A percentile compares a stretch with the other conserved stretches of the same genome.
Evolutionary conservation across 805 yeast genomes (phyloP).

Genomic region (Suhomyces pyralidae): DNA sequence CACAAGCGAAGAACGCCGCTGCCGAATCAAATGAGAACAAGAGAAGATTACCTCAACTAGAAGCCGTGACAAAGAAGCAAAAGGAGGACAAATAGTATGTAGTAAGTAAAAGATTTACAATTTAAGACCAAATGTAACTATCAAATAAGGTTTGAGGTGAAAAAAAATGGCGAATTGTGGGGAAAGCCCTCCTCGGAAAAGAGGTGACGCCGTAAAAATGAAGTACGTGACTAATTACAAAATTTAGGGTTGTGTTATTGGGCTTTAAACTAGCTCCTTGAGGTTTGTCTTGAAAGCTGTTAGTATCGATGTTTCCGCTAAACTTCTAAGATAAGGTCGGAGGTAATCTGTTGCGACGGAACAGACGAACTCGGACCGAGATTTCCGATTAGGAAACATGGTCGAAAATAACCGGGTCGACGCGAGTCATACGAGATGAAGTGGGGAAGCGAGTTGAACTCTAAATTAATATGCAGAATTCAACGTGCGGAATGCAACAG

Average conservation of each 20-base stretch:
- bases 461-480: not conserved
- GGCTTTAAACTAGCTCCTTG: not conserved
- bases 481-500: not conserved
- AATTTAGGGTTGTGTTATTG: not conserved
- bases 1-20: not conserved
- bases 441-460: not conserved
- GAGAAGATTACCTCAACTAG: slow-evolving; percentile 1
- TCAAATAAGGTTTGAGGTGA: not conserved
- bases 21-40: slow-evolving; percentile 5
- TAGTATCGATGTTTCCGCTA: not conserved
- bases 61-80: slow-evolving; percentile 3
- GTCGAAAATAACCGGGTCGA: not conserved
- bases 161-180: not conserved
- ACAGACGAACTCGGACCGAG: not conserved
- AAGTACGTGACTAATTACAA: not conserved
- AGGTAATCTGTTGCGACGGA: not conserved
- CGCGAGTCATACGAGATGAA: not conserved
- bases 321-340: not conserved
- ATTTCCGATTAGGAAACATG: not conserved
- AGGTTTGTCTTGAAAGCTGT: no score
- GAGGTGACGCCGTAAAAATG: not conserved
- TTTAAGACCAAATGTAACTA: not conserved
- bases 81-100: slow-evolving; percentile 2
- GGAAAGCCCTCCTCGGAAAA: not conserved
- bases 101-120: not conserved